phyloP scores from a whole-genome alignment of 768 basidiomycete species.

The Amyloporia xantha region DNA sequence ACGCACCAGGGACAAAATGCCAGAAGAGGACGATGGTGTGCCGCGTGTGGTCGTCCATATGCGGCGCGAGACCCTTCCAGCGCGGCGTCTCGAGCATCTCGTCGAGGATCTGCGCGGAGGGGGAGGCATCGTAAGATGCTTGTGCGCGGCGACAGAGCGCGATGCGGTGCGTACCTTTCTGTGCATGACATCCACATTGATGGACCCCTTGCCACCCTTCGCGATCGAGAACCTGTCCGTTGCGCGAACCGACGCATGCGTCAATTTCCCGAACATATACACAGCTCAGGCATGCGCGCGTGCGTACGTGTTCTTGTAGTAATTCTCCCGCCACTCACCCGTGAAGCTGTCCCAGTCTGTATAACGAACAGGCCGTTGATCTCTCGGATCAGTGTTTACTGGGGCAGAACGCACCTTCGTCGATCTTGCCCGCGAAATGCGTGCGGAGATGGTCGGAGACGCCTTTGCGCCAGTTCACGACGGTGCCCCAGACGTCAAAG shows the following conservation, averaged over 20 bases:
- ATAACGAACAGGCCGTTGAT: neutral
- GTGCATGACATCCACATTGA: slow-evolving; percentile 50
- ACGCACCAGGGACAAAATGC: slow-evolving; percentile 54
- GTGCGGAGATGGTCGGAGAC: slow-evolving; percentile 11
- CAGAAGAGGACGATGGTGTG: slow-evolving; percentile 43
- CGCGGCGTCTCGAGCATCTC: slow-evolving; percentile 39
- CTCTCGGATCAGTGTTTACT: neutral
- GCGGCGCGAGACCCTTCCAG: slow-evolving; percentile 43
- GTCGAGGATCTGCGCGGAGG: slow-evolving; percentile 55
- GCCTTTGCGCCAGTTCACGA: slow-evolving; percentile 26
- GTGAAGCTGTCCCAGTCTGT: slow-evolving; percentile 45
- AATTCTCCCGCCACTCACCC: slow-evolving; percentile 50
- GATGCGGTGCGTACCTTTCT: slow-evolving; percentile 33
- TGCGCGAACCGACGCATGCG: too few species aligned
- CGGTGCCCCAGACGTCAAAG: slow-evolving; percentile 28
- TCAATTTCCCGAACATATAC: too few species aligned
- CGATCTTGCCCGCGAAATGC: neutral
- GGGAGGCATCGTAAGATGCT: neutral
- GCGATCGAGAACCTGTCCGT: slow-evolving; percentile 25
- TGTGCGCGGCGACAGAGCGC: neutral
- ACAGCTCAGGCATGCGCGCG: slow-evolving; percentile 5
- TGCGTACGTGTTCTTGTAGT: slow-evolving; percentile 39
- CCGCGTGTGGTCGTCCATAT: slow-evolving; percentile 40
- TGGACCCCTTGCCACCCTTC: slow-evolving; percentile 38
- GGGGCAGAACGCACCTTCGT: slow-evolving; percentile 2